Conservation (phyloP, 2,329 filamentous ascomycete species). For the Cladosporium velox region DNA sequence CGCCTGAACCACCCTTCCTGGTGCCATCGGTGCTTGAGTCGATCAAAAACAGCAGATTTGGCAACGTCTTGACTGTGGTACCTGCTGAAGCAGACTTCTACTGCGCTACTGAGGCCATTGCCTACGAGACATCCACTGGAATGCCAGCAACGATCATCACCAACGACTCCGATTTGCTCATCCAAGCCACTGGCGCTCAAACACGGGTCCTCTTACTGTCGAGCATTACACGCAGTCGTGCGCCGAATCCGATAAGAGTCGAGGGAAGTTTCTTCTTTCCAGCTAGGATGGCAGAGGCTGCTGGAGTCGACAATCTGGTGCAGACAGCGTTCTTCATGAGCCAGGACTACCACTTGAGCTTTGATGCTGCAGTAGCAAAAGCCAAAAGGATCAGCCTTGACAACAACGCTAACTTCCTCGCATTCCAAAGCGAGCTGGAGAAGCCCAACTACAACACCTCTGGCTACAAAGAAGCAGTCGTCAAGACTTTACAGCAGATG, state of each 20-base stretch:
- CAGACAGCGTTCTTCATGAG: conserved; percentile 45
- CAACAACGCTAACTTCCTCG: background rate
- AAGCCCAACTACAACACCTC: conserved; percentile 20
- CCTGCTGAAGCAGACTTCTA: conserved; percentile 83
- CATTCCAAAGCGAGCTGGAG: conserved; percentile 22
- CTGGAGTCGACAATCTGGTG: conserved; percentile 43
- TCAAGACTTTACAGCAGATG: conserved; percentile 32
- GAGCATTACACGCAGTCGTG: conserved; percentile 4
- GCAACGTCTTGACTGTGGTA: conserved; percentile 59
- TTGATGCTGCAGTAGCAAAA: conserved; percentile 26
- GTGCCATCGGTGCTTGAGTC: conserved; percentile 76
- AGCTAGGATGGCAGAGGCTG: conserved; percentile 45
- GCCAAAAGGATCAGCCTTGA: background rate
- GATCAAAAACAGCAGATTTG: conserved; percentile 49
- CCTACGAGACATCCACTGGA: conserved; percentile 43
- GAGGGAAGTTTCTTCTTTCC: conserved; percentile 41
- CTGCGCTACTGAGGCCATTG: conserved; percentile 67
- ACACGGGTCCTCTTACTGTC: conserved; percentile 67
- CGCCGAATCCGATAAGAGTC: conserved; percentile 56
- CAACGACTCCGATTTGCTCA: conserved; percentile 82
- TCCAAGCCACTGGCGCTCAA: conserved; percentile 66
- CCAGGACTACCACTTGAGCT: conserved; percentile 35
- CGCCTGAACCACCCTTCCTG: conserved; percentile 67
- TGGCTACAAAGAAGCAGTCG: conserved; percentile 1
- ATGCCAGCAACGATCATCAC: conserved; percentile 62